A percentile compares a stretch with the other conserved stretches of the same genome.
These are phyloP conservation scores for Funneliformis caledonium DNA, from an alignment of 371 early-diverging fungal genomes.

Conservation along the genomic window DNA sequence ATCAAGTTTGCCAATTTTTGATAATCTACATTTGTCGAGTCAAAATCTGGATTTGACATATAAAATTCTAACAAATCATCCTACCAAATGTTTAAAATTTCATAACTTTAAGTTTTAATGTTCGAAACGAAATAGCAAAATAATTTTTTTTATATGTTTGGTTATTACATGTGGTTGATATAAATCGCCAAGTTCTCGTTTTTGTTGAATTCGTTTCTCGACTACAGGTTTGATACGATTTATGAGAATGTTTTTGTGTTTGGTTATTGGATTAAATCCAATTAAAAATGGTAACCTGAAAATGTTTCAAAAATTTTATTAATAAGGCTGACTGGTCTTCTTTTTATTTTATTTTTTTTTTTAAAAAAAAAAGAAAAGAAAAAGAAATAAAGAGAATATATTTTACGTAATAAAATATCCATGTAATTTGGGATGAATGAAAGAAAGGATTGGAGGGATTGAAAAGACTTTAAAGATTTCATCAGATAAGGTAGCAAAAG, in stretches of 20 bases:
- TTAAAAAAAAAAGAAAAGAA: neutral
- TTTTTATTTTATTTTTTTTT: neutral
- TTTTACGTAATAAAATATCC: neutral
- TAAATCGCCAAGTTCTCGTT: neutral
- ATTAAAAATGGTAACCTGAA: neutral
- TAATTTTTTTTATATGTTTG: neutral
- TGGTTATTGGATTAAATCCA: neutral
- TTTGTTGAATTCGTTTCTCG: neutral
- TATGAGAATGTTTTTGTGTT: neutral
- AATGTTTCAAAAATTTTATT: neutral
- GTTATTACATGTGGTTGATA: constrained; percentile 4
- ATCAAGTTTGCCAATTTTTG: neutral
- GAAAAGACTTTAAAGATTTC: neutral
- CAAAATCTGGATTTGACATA: neutral
- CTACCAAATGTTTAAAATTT: neutral
- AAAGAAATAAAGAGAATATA: neutral
- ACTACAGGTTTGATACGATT: constrained; percentile 9
- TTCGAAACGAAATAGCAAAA: too few relatives aligned
- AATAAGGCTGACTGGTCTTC: too few relatives aligned
- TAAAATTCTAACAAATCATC: neutral
- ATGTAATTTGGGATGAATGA: constrained; percentile 21
- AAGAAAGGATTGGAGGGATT: neutral
- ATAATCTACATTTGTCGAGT: neutral
- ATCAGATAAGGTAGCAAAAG: neutral
- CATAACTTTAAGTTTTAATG: neutral